Percentiles rank a stretch among this genome's conserved stretches.
phyloP scores from a whole-genome alignment of 495 filamentous ascomycete genomes.

The Hypomontagnella monticulosa region DNA sequence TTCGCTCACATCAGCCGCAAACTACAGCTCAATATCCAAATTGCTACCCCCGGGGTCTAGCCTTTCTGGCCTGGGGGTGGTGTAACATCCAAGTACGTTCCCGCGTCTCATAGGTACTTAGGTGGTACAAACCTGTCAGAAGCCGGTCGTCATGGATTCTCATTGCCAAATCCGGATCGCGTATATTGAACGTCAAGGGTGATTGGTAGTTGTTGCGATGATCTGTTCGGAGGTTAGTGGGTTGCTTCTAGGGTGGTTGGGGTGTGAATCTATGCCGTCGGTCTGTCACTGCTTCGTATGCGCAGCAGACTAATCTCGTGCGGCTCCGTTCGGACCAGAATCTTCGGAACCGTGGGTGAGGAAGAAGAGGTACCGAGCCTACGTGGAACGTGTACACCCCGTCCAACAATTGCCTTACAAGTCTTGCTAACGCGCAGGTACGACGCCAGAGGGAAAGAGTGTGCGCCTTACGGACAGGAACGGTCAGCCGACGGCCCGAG shows the following conservation, averaged over 20 bases:
- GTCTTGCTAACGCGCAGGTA: constrained; percentile 12
- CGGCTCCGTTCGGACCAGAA: constrained; percentile 42
- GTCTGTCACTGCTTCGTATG: constrained; percentile 27
- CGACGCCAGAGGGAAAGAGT: constrained; percentile 18
- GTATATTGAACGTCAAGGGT: constrained; percentile 19
- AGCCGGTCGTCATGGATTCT: constrained; percentile 17
- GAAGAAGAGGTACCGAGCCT: constrained; percentile 31
- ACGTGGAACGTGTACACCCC: constrained; percentile 33
- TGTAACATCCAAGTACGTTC: constrained; percentile 11
- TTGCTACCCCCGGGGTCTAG: constrained; percentile 15
- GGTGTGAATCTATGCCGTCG: constrained; percentile 21
- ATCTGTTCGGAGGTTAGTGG: constrained; percentile 15
- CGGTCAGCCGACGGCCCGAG: constrained; percentile 14
- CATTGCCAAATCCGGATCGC: constrained; percentile 26
- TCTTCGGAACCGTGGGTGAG: constrained; percentile 33
- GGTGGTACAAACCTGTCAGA: constrained; percentile 32
- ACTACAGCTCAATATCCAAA: constrained; percentile 25
- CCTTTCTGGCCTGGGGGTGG: neutral
- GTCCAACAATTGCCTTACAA: constrained; percentile 8
- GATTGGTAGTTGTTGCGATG: constrained; percentile 24
- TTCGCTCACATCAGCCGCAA: constrained; percentile 42
- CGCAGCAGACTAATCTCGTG: constrained; percentile 39
- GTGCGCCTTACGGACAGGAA: constrained; percentile 24
- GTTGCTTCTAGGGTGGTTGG: neutral
- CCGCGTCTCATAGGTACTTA: constrained; percentile 20